Evolutionary conservation across 2,329 filamentous ascomycete species (phyloP).

Genomic region (Claviceps sp.): DNA sequence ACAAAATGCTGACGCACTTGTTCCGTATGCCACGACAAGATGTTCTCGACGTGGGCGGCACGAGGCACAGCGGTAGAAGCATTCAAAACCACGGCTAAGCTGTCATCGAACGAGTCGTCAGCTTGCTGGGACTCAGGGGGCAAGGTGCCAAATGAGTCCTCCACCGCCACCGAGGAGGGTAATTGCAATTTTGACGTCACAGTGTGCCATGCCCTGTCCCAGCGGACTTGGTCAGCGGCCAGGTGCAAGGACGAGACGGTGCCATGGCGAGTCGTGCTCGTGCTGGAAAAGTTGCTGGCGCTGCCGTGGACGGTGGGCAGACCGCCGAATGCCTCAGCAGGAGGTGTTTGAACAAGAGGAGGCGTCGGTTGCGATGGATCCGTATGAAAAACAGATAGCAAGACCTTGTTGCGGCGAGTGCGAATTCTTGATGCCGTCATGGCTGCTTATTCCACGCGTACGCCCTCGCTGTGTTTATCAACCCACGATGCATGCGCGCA

Average conservation of each 20-base stretch:
- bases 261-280: slow-evolving; percentile 3
- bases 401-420: slow-evolving; percentile 34
- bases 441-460: neutral
- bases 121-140: slow-evolving; percentile 28
- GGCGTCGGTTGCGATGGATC: slow-evolving; percentile 37
- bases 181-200: slow-evolving; percentile 45
- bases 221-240: slow-evolving; percentile 38
- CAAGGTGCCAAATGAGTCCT: slow-evolving; percentile 40
- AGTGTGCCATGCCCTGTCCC: slow-evolving; percentile 48
- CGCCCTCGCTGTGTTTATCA: neutral
- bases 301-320: slow-evolving; percentile 14
- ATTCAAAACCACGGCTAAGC: slow-evolving; percentile 39
- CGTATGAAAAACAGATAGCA: slow-evolving; percentile 42
- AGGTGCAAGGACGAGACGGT: slow-evolving; percentile 11
- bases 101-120: slow-evolving; percentile 34
- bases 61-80: slow-evolving; percentile 31
- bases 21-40: slow-evolving; percentile 46
- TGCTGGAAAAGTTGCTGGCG: slow-evolving; percentile 8
- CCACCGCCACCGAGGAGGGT: slow-evolving; percentile 38
- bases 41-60: slow-evolving; percentile 39
- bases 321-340: slow-evolving; percentile 34
- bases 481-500: neutral
- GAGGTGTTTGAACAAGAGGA: slow-evolving; percentile 23
- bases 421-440: slow-evolving; percentile 32
- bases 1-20: slow-evolving; percentile 49